A percentile compares a stretch with the other conserved stretches of the same genome.
Conservation (phyloP, 108 stramenopile species). For the Craspedostauros australis region DNA sequence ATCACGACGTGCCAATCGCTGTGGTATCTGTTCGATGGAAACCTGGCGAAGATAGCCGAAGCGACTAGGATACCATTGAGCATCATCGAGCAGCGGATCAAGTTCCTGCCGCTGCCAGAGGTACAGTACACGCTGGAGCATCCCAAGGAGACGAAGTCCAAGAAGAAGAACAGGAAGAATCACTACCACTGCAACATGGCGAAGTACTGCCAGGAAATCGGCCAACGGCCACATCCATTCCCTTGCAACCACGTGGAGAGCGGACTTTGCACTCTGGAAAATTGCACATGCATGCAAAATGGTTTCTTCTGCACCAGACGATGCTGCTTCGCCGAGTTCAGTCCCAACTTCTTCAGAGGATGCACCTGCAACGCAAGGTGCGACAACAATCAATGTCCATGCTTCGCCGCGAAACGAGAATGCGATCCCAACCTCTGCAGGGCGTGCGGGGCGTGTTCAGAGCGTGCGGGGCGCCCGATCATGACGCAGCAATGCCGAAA, state of each 20-base stretch:
- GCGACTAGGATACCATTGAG: no score
- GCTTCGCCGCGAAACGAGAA: slow-evolving; percentile 63
- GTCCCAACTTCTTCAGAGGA: slow-evolving; percentile 57
- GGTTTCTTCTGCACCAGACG: slow-evolving; percentile 64
- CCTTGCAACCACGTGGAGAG: slow-evolving; percentile 70
- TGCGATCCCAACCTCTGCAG: slow-evolving; percentile 78
- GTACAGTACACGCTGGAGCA: no score
- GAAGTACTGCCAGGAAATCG: no score
- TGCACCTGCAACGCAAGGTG: slow-evolving; percentile 53
- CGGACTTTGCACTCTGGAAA: slow-evolving; percentile 47
- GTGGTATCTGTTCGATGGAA: no score
- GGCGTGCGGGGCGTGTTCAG: slow-evolving; percentile 47
- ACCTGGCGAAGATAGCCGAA: no score
- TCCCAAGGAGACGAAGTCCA: no score
- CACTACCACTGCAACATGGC: no score
- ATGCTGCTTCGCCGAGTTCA: slow-evolving; percentile 47
- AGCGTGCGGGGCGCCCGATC: slow-evolving; percentile 30
- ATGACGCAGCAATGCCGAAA: slow-evolving; percentile 40
- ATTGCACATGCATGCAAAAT: slow-evolving; percentile 52
- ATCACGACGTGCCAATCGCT: no score
- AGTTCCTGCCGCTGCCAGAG: no score
- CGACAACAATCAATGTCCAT: slow-evolving; percentile 42
- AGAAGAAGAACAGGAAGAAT: no score
- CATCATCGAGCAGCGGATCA: no score
- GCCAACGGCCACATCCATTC: no score